phyloP scores from a whole-genome alignment of 2,329 filamentous ascomycete species.

The Penicillium glabrum region DNA sequence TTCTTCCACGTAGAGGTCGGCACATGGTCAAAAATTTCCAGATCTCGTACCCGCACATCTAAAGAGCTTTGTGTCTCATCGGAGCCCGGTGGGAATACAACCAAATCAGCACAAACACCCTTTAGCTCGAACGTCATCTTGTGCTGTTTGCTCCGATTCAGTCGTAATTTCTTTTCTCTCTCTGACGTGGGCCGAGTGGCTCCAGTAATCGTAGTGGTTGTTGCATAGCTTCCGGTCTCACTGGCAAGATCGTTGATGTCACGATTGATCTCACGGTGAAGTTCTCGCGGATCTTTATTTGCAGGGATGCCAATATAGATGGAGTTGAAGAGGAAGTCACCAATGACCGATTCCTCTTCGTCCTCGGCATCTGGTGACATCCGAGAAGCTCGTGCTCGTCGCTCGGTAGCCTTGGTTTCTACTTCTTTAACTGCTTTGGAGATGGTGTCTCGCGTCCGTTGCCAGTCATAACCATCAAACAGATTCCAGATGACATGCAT shows the following conservation, averaged over 20 bases:
- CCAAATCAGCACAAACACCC: conserved; percentile 77
- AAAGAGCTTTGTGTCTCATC: conserved; percentile 86
- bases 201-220: conserved; percentile 59
- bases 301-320: conserved; percentile 94
- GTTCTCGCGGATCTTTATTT: conserved; percentile 78
- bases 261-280: conserved; percentile 81
- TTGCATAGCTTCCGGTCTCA: conserved; percentile 86
- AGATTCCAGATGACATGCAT: conserved; percentile 97
- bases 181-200: conserved; percentile 36
- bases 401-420: conserved; percentile 77
- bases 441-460: conserved; percentile 79
- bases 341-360: conserved; percentile 82
- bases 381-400: conserved; percentile 59
- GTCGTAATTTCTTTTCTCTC: conserved; percentile 63
- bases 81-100: conserved; percentile 72
- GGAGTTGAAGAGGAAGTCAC: conserved; percentile 96
- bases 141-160: conserved; percentile 83
- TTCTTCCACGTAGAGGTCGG: conserved; percentile 98
- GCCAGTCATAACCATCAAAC: conserved; percentile 98
- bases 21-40: conserved; percentile 92
- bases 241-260: conserved; percentile 82
- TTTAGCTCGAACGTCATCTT: conserved; percentile 94
- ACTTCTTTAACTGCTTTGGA: conserved; percentile 85
- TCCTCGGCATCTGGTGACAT: conserved; percentile 55
- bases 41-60: conserved; percentile 75